Evolutionary conservation across 2,329 filamentous ascomycete genomes (phyloP), one percentile per base, ranked within the genome.

Genomic region (Diaporthe vexans): DNA sequence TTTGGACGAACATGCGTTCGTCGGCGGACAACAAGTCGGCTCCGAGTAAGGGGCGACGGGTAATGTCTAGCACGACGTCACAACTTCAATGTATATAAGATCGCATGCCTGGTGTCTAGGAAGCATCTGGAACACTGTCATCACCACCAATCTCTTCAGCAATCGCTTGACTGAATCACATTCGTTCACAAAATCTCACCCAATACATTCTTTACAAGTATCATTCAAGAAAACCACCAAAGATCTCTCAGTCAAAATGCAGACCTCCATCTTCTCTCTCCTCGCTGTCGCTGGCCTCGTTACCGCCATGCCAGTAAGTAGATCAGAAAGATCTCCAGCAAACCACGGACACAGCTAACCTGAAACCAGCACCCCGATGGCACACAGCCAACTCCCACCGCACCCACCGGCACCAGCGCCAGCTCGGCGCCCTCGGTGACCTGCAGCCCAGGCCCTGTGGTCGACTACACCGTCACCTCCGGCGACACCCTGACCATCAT

Each of bases 401-500:
- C 59, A 1, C 59, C 59, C 59, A 51, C 59, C 13, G 43, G 59
- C 40, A 67, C 29, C 29, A 52, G 19, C 61, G 29, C 21, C 11
- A 67, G 61, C 61, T 37, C 61, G 3, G 61, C 46, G 13, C 61
- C 61, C 0, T 37, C 46, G 7, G 61, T 37, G 5, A 67, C 61
- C 29, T 67, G 61, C 61, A 67, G 61, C 46, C 61, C 61, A 3
- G 61, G 61, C 2, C 61, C 61, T 21, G 35, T 33, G 3, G 61
- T 67, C 29, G 46, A 67, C 29, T 67, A 67, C 46, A 67, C 61
- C 29, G 46, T 67, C 21, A 5, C 21, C 13, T 35, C 46, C 43
- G 46, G 61, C 21, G 61, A 67, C 46, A 67, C 61, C 61, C 21
- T 67, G 29, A 67, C 61, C 61, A 67, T 67, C 29, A 67, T 67